These are phyloP conservation scores for Psidium guajava DNA, from an alignment of 345 rosid species.

Conservation along the genomic window DNA sequence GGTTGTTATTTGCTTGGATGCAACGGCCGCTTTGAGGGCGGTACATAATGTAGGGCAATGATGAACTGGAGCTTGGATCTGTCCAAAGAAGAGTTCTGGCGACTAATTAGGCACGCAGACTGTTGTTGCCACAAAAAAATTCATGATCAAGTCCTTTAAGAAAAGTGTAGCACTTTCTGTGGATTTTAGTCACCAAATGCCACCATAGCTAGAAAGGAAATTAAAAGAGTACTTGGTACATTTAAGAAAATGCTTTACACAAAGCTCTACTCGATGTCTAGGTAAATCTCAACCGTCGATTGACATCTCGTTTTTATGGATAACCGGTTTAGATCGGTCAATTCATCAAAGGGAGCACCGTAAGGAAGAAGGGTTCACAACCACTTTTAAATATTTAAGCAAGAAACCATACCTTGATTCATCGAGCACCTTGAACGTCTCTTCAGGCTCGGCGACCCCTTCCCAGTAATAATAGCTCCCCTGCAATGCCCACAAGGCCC, in stretches of 20 bases:
- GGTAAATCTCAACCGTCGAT: neutral
- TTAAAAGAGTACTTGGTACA: neutral
- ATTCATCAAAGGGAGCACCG: neutral
- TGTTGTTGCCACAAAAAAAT: neutral
- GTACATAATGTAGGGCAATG: slow-evolving; percentile 9
- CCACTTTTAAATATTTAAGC: neutral
- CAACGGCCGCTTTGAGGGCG: slow-evolving; percentile 25
- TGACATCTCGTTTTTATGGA: neutral
- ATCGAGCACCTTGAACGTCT: slow-evolving; percentile 18
- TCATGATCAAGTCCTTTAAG: neutral
- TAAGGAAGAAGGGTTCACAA: neutral
- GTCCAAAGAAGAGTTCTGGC: neutral
- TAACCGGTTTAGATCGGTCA: neutral
- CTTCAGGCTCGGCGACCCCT: slow-evolving; percentile 11
- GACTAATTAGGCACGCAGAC: neutral
- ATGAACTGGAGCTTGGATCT: slow-evolving; percentile 17
- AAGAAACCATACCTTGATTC: neutral
- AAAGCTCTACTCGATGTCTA: neutral
- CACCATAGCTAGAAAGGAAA: neutral
- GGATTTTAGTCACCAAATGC: neutral
- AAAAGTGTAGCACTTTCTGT: neutral
- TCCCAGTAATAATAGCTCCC: slow-evolving; percentile 28
- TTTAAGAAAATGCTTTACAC: neutral
- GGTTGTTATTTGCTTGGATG: slow-evolving; percentile 2
- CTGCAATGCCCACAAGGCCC: slow-evolving; percentile 25